Conservation (phyloP, 2,329 filamentous ascomycete species). For the Exophiala dermatitidis region DNA sequence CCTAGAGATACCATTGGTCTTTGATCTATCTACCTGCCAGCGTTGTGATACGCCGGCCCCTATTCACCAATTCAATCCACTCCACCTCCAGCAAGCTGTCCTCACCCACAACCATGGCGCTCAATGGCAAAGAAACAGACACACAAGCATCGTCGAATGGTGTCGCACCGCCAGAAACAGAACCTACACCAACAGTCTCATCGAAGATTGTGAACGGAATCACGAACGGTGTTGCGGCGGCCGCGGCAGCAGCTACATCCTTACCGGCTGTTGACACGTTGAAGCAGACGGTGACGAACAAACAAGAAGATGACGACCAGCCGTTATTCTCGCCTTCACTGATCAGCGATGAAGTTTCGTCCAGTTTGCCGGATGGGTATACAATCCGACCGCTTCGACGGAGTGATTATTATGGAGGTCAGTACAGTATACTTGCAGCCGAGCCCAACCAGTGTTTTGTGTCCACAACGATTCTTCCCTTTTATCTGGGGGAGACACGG, state of each 20-base stretch:
- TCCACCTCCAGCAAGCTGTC: not conserved
- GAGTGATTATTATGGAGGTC: conserved; percentile 63
- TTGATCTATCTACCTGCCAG: too few species aligned
- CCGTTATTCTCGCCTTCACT: conserved; percentile 72
- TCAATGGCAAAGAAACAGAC: conserved; percentile 8
- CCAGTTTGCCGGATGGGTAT: conserved; percentile 72
- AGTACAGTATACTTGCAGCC: too few species aligned
- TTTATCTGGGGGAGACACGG: too few species aligned
- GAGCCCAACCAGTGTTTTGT: too few species aligned
- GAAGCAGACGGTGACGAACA: not conserved
- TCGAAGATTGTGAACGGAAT: not conserved
- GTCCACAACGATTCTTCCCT: not conserved
- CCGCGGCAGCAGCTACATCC: not conserved
- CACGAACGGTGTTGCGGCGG: not conserved
- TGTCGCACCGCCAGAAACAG: not conserved
- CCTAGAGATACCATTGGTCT: too few species aligned
- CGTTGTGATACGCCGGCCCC: too few species aligned
- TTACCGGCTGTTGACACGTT: not conserved
- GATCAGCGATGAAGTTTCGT: conserved; percentile 66
- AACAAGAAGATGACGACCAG: conserved; percentile 29
- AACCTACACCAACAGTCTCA: not conserved
- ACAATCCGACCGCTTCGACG: conserved; percentile 70
- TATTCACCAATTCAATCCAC: not conserved
- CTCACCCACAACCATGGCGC: not conserved
- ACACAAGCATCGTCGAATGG: conserved; percentile 2